A percentile compares a stretch with the other conserved stretches of the same genome.
phyloP scores from a whole-genome alignment of 768 basidiomycete species.

The Lyophyllum decastes region DNA sequence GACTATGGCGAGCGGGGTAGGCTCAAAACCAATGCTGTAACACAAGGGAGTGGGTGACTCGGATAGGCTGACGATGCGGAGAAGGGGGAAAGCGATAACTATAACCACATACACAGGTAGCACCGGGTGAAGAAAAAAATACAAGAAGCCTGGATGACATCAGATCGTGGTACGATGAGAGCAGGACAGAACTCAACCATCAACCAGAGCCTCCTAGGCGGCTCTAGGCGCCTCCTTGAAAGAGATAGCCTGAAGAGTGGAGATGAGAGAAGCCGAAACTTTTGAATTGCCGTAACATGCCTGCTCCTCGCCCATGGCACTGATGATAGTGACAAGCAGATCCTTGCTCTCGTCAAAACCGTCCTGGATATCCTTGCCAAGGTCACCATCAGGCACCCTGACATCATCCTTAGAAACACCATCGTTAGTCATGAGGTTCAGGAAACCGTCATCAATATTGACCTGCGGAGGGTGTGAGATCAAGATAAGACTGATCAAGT shows the following conservation, averaged over 20 bases:
- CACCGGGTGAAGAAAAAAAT: conserved; percentile 4
- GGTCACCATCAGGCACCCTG: conserved; percentile 81
- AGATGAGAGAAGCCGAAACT: background rate
- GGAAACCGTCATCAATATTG: conserved; percentile 92
- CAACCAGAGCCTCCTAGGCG: conserved; percentile 13
- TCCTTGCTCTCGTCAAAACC: conserved; percentile 89
- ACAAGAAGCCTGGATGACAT: conserved; percentile 7
- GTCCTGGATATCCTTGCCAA: conserved; percentile 69
- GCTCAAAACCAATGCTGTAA: conserved; percentile 14
- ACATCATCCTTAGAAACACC: conserved; percentile 91
- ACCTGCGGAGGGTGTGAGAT: conserved; percentile 42
- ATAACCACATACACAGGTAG: conserved; percentile 19
- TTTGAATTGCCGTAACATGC: conserved; percentile 29
- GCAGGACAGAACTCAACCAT: conserved; percentile 7
- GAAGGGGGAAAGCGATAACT: conserved; percentile 19
- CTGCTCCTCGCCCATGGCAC: conserved; percentile 93
- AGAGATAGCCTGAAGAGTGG: conserved; percentile 63
- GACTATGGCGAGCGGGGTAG: conserved; percentile 14
- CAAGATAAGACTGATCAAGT: conserved; percentile 6
- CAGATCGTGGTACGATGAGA: background rate
- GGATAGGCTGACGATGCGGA: conserved; percentile 23
- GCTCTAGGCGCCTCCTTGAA: conserved; percentile 88
- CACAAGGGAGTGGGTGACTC: conserved; percentile 15
- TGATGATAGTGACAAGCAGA: conserved; percentile 80
- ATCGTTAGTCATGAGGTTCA: conserved; percentile 89